A percentile compares a stretch with the other conserved stretches of the same genome.
phyloP scores from a whole-genome alignment of 2,329 filamentous ascomycete genomes.

The Orbilia ellipsospora region DNA sequence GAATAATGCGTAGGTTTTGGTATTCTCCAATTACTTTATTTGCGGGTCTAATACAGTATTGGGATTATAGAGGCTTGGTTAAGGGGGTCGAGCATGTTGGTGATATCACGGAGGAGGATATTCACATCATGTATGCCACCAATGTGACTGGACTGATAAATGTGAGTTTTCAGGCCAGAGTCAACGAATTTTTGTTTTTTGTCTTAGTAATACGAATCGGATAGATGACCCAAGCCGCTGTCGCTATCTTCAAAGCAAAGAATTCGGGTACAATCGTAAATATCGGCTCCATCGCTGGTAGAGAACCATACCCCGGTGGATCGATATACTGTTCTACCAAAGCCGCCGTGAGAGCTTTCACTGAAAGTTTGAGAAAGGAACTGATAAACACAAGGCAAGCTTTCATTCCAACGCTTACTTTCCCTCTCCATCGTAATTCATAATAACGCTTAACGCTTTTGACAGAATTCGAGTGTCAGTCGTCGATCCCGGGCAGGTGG shows the following conservation, averaged over 20 bases:
- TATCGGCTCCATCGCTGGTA: slow-evolving; percentile 89
- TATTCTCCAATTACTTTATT: not conserved
- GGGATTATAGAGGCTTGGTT: slow-evolving; percentile 76
- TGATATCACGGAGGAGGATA: slow-evolving; percentile 82
- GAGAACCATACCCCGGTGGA: slow-evolving; percentile 85
- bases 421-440: too few relatives aligned
- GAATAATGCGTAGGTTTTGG: slow-evolving; percentile 83
- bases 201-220: too few relatives aligned
- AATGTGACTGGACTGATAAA: slow-evolving; percentile 96
- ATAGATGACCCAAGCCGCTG: slow-evolving; percentile 85
- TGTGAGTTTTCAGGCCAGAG: slow-evolving; percentile 56
- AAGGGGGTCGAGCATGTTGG: slow-evolving; percentile 88
- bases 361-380: slow-evolving; percentile 83
- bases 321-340: slow-evolving; percentile 95
- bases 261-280: slow-evolving; percentile 80
- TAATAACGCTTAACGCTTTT: not conserved
- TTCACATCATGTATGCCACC: slow-evolving; percentile 87
- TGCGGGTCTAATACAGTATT: not conserved
- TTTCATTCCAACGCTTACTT: not conserved
- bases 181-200: too few relatives aligned
- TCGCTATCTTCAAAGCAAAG: slow-evolving; percentile 80
- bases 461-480: slow-evolving; percentile 80
- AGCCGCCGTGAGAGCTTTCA: slow-evolving; percentile 85
- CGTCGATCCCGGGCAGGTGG: slow-evolving; percentile 90
- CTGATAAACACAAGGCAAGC: slow-evolving; percentile 71